Evolutionary conservation across 257 asterid genomes (phyloP), one percentile per base, ranked within the genome.

Genomic region (Dorcoceras hygrometricum): DNA sequence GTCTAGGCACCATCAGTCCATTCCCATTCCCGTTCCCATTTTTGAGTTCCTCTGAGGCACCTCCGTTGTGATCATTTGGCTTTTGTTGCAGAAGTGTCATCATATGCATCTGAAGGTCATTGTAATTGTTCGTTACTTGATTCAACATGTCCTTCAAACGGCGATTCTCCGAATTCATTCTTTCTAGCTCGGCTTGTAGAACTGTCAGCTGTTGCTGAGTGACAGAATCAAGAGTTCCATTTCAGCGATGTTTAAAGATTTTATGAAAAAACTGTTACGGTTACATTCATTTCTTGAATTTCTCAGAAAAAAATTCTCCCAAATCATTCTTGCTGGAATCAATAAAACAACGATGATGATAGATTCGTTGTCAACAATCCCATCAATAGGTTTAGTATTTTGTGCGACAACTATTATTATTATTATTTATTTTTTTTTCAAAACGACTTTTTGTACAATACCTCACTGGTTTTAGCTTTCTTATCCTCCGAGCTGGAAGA

Each of bases 151-250:
- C 92, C 68, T 70, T 78, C 55, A 91, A 26, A 0, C 72, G 79
- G 8, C 31, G 75, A 55, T 91, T 91, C 63, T 91, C 98, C 1
- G 81, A 48, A 23, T 63, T 84, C 77, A 84, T 55, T 56, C 82
- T 74, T 56, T 85, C 93, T 43, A 94, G 56, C 71, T 90, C 89
- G 11, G 86, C 92, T 73, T 79, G 90, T 54, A 93, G 82, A 51
- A 78, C 74, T 2, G 62, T 80, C 65, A 78, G 22, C 95, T 88
- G 71, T 27, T 6, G n/a, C 23, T 4, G 22, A 46, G 54, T 16
- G 54, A 46, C 22, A 46, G 20, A 16, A 46, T 46, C 54, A 46
- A 46, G 20, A 16, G 20, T 46, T 16, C 5, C 54, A 46, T 46
- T 46, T 16, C 2, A 46, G 4, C 22, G 8, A 14, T 39, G 12